These are phyloP conservation scores for Draba incana DNA, from an alignment of 345 rosid species.

Conservation along the genomic window DNA sequence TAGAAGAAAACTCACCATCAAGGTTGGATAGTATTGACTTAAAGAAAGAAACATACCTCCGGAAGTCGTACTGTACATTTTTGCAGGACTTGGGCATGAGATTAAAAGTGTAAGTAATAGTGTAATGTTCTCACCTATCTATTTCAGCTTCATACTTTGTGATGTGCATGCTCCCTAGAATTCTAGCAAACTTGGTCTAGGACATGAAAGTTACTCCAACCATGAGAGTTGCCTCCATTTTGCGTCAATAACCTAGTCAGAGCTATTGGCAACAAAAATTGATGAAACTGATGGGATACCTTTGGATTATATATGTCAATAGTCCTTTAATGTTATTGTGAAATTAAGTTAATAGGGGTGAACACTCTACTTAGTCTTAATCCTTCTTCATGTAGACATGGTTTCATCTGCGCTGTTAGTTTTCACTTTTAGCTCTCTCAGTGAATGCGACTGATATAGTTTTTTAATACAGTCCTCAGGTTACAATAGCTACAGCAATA, in stretches of 20 bases:
- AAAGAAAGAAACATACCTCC: constrained; percentile 91
- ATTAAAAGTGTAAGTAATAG: constrained; percentile 85
- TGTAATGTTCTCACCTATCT: not conserved
- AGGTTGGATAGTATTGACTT: constrained; percentile 88
- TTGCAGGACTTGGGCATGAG: constrained; percentile 98
- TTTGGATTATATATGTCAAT: not conserved
- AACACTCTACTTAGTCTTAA: not conserved
- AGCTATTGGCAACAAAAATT: not conserved
- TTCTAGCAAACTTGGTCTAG: constrained; percentile 5
- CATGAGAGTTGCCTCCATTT: not conserved
- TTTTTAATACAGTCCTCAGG: constrained; percentile 80
- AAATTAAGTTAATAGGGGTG: constrained; percentile 6
- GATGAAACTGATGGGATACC: not conserved
- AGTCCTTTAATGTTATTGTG: not conserved
- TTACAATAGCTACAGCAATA: constrained; percentile 97
- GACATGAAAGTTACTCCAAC: constrained; percentile 3
- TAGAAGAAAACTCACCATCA: constrained; percentile 92
- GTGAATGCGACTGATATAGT: constrained; percentile 27
- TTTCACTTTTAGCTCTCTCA: constrained; percentile 24
- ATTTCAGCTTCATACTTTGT: not conserved
- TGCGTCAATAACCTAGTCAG: not conserved
- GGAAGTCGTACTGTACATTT: constrained; percentile 96
- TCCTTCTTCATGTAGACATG: constrained; percentile 13
- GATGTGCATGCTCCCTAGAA: not conserved
- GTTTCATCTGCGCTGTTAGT: constrained; percentile 20